These are phyloP conservation scores for Tremella yokohamensis DNA, from an alignment of 768 basidiomycete species.

Conservation along the genomic window DNA sequence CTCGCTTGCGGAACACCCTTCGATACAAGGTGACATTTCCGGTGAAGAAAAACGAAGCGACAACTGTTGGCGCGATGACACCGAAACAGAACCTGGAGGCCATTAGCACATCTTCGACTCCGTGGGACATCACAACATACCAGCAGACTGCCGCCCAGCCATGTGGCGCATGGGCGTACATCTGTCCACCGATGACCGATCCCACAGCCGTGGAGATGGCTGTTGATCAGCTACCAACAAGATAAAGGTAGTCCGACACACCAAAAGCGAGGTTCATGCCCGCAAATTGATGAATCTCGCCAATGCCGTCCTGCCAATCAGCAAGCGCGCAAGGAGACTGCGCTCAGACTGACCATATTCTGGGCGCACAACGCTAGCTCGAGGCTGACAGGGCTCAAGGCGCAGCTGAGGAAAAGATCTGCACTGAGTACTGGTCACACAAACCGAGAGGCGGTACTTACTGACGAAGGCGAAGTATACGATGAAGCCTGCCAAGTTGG, in stretches of 20 bases:
- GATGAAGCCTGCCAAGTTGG: conserved; percentile 30
- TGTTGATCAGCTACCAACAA: conserved; percentile 6
- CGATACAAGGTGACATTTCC: too few species aligned
- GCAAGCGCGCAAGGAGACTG: not conserved
- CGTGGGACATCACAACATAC: conserved; percentile 12
- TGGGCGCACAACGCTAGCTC: conserved; percentile 30
- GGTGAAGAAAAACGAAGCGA: too few species aligned
- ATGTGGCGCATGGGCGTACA: conserved; percentile 29
- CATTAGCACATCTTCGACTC: not conserved
- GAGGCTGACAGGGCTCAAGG: conserved; percentile 27
- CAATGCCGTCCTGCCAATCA: conserved; percentile 21
- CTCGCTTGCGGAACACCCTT: too few species aligned
- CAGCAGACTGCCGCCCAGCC: conserved; percentile 36
- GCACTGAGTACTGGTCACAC: not conserved
- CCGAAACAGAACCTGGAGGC: conserved; percentile 8
- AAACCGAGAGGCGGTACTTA: conserved; percentile 11
- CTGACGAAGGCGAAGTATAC: conserved; percentile 29
- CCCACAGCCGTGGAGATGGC: conserved; percentile 25
- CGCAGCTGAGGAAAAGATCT: conserved; percentile 23
- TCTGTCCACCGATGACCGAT: conserved; percentile 34
- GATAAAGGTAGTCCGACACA: conserved; percentile 9
- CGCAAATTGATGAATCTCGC: conserved; percentile 43
- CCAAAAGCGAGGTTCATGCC: conserved; percentile 39
- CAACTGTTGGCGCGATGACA: not conserved
- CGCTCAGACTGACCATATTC: conserved; percentile 12